A percentile compares a stretch with the other conserved stretches of the same genome.
Evolutionary conservation across 345 rosid species (phyloP).

Genomic region (Citrus medica): DNA sequence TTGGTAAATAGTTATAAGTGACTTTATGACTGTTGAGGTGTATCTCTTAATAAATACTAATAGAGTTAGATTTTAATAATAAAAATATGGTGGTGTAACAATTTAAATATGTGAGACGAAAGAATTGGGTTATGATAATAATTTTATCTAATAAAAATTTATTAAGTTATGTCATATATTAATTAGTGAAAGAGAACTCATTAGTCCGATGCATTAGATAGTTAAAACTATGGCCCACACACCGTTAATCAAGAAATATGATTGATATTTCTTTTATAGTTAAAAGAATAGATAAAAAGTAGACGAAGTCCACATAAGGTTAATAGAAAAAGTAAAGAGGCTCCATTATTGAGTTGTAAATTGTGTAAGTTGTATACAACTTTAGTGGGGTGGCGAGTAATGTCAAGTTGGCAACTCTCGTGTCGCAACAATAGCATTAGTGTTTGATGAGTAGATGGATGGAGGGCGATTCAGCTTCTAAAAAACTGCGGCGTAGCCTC

Average conservation of each 20-base stretch:
- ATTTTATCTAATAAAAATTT: too few species aligned
- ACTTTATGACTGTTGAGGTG: rapidly evolving
- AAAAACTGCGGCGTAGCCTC: neutral
- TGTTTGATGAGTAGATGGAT: neutral
- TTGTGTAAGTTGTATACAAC: neutral
- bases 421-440: neutral
- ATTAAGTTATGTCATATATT: too few species aligned
- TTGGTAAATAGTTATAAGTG: rapidly evolving
- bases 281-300: too few species aligned
- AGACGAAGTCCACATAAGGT: neutral
- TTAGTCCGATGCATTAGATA: too few species aligned
- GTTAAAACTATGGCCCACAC: too few species aligned
- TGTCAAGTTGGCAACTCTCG: neutral
- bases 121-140: rapidly evolving
- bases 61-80: rapidly evolving
- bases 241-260: too few species aligned
- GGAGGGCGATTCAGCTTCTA: neutral
- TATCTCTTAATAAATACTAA: rapidly evolving
- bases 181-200: too few species aligned
- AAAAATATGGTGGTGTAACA: rapidly evolving
- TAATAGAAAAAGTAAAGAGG: too few species aligned
- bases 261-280: too few species aligned
- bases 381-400: neutral
- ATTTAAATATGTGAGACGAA: too few species aligned
- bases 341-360: neutral